Evolutionary conservation across 1,284 basidiomycete species (phyloP).

Genomic region (Schizopora paradoxa): DNA sequence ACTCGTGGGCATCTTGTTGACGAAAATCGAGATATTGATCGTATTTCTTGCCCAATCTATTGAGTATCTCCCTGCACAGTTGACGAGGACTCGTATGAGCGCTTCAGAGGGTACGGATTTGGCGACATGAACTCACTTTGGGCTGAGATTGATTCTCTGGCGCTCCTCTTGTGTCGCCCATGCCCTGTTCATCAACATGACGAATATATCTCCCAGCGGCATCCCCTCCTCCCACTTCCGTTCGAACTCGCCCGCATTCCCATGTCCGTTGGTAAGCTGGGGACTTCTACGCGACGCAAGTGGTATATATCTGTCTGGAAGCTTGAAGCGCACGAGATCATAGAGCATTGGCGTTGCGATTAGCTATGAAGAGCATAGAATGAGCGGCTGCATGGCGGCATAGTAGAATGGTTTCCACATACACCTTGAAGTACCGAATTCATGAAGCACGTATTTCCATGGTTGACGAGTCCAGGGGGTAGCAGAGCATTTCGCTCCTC

Average conservation of each 20-base stretch:
- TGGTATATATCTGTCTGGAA: constrained; percentile 36
- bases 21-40: constrained; percentile 89
- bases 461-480: constrained; percentile 75
- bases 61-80: constrained; percentile 46
- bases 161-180: constrained; percentile 54
- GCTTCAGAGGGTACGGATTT: too few species aligned
- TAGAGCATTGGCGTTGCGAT: constrained; percentile 60
- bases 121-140: constrained; percentile 47
- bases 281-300: constrained; percentile 51
- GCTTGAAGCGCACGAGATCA: constrained; percentile 53
- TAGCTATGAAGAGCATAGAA: constrained; percentile 38
- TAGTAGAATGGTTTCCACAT: constrained; percentile 20
- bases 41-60: constrained; percentile 76
- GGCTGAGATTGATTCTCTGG: constrained; percentile 48
- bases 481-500: constrained; percentile 50
- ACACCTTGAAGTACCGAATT: constrained; percentile 79
- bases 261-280: constrained; percentile 60
- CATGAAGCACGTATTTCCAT: constrained; percentile 92
- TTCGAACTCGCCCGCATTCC: constrained; percentile 45
- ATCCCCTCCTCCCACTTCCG: constrained; percentile 49
- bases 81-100: background rate
- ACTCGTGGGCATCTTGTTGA: constrained; percentile 95
- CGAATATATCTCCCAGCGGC: constrained; percentile 31
- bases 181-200: constrained; percentile 43
- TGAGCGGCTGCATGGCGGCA: constrained; percentile 8